A percentile compares a stretch with the other conserved stretches of the same genome.
phyloP scores from a whole-genome alignment of 176 grass and related monocot genomes.

The Ampelocalamus luodianensis region DNA sequence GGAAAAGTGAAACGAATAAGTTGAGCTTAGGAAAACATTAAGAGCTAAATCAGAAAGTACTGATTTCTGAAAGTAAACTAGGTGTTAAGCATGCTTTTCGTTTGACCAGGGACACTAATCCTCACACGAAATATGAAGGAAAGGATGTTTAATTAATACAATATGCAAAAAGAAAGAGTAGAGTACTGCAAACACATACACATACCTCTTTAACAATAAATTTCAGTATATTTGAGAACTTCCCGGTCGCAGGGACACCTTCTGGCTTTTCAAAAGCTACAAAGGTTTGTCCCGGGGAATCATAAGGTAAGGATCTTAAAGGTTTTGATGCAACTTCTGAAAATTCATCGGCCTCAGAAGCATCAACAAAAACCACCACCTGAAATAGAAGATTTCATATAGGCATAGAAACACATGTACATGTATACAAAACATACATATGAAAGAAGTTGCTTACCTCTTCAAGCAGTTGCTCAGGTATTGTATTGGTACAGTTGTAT shows the following conservation, averaged over 20 bases:
- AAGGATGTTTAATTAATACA: constrained; percentile 4
- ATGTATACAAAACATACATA: background rate
- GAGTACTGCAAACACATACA: constrained; percentile 28
- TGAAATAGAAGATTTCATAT: constrained; percentile 45
- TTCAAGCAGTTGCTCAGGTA: constrained; percentile 97
- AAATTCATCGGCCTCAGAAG: constrained; percentile 96
- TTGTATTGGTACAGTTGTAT: constrained; percentile 98
- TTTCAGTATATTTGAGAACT: constrained; percentile 91
- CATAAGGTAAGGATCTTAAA: constrained; percentile 77
- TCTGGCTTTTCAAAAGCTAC: constrained; percentile 96
- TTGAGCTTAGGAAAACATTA: background rate
- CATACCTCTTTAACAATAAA: constrained; percentile 98
- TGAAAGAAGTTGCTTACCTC: constrained; percentile 53
- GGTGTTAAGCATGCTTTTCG: background rate
- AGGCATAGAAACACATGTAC: constrained; percentile 1
- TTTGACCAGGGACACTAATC: constrained; percentile 11
- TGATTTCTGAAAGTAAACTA: background rate
- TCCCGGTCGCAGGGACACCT: constrained; percentile 75
- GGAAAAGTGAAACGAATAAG: background rate
- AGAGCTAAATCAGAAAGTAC: background rate
- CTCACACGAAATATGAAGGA: constrained; percentile 25
- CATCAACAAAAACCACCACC: constrained; percentile 93
- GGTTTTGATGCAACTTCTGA: constrained; percentile 72
- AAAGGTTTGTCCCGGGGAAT: constrained; percentile 89
- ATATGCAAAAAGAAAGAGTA: background rate